Base-by-base conservation (phyloP, 1,139 yeast genomes). In the Kazachstania sp. region DNA sequence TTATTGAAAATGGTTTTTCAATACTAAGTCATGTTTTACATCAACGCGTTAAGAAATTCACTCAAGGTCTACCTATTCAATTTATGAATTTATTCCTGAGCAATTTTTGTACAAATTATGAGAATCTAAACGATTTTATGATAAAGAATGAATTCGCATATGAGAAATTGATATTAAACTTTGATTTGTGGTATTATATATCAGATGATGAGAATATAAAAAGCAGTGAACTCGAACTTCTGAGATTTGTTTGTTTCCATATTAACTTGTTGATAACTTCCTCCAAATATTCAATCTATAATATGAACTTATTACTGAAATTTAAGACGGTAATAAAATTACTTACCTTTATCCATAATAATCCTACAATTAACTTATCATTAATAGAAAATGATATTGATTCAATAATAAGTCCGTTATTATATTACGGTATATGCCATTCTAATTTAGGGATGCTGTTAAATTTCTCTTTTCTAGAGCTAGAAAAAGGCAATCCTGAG, bases 301-400 rank as follows among this genome's bases (percentile, higher is more conserved):
- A 85, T 56, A 58, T 69, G 2, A 57, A 66, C 39, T 78, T 79
- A 49, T 60, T 85, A 28, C 68, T 68, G 28, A 75, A 73, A 46
- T 69, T 82, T 75, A 75, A 76, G 51, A 62, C 80, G 1, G 65
- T 81, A 30, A 75, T 74, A 49, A 71, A 76, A 47, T 58, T 85
- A 15, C 56, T 82, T 1, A 79, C 78, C 47, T 78, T 76, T 16
- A 56, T 54, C 28, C 59, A 59, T 45, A 44, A 41, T 2, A 49
- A 49, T 23, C 44, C 45, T 16, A 31, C 37, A 7, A 47, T 57
- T 65, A 3, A 59, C 58, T n/a, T 72, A 69, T 54, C 56, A n/a
- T 68, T 65, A 16, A 54, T 73, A 7, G 48, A 67, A 2, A 65
- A 68, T 1, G 65, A 65, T 3, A 56, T 75, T 4, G 56, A 61